Conservation (phyloP, 2,329 filamentous ascomycete species). For the Dothistroma pini region DNA sequence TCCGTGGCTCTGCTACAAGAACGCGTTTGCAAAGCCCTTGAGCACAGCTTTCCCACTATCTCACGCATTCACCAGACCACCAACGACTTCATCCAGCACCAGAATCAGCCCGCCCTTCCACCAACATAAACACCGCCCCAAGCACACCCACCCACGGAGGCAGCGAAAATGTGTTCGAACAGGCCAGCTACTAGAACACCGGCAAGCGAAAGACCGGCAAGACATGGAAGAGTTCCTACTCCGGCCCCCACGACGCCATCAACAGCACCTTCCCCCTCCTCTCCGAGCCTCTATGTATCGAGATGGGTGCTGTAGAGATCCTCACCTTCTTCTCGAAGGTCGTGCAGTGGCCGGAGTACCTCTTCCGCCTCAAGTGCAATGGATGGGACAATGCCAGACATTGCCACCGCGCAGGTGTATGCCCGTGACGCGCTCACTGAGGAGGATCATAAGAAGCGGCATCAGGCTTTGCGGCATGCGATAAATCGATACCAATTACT, state of each 20-base stretch:
- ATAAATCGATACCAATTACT: not conserved
- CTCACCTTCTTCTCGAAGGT: not conserved
- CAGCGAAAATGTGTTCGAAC: no score
- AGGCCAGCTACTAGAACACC: not conserved
- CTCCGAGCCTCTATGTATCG: not conserved
- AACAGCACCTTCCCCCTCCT: not conserved
- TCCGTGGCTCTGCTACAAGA: no score
- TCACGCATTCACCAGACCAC: no score
- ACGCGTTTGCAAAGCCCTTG: no score
- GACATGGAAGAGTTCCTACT: not conserved
- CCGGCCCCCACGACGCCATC: not conserved
- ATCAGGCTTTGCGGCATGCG: not conserved
- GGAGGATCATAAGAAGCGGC: not conserved
- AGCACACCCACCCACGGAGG: no score
- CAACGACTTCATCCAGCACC: no score
- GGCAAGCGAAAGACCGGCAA: not conserved
- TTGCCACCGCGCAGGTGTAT: not conserved
- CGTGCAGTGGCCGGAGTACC: not conserved
- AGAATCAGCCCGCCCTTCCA: no score
- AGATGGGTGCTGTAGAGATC: not conserved
- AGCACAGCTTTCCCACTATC: no score
- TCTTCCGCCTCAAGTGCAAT: not conserved
- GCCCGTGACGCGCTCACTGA: not conserved
- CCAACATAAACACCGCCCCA: no score
- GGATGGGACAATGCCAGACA: not conserved